phyloP scores from a whole-genome alignment of 331 rosid genomes.

The Malus hybrid region DNA sequence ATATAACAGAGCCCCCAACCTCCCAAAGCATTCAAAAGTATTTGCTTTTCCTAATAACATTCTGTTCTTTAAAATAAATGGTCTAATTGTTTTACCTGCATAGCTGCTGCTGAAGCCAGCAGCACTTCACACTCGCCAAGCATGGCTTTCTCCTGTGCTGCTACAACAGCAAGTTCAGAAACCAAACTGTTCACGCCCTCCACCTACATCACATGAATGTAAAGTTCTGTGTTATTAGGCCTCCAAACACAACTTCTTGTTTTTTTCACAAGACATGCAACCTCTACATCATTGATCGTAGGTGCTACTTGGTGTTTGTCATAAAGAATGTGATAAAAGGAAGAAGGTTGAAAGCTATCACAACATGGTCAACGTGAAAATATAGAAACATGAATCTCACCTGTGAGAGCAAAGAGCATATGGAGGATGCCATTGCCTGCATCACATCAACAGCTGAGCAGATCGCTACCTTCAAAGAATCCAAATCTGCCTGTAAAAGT shows the following conservation, averaged over 20 bases:
- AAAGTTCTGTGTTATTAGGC: not conserved
- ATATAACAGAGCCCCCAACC: not conserved
- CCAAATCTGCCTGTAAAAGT: conserved; percentile 72
- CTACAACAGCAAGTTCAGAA: conserved; percentile 69
- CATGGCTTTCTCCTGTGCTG: conserved; percentile 77
- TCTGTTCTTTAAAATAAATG: not conserved
- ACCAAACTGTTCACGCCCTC: conserved; percentile 64
- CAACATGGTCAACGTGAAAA: not conserved
- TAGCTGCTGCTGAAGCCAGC: conserved; percentile 61
- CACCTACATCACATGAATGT: conserved; percentile 42
- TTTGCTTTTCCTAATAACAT: not conserved
- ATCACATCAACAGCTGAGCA: conserved; percentile 86
- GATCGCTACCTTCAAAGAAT: conserved; percentile 73
- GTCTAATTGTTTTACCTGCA: conserved; percentile 60
- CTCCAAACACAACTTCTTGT: not conserved
- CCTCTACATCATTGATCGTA: not conserved
- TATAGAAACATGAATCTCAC: conserved; percentile 32
- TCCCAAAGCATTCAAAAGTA: not conserved
- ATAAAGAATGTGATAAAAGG: not conserved
- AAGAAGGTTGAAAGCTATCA: not conserved
- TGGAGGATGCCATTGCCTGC: conserved; percentile 85
- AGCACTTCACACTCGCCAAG: conserved; percentile 77
- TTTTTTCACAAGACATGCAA: not conserved
- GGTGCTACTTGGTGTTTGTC: not conserved
- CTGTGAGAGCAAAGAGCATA: conserved; percentile 65